Conservation (phyloP, 2,329 filamentous ascomycete genomes). For the Claviceps sp. region DNA sequence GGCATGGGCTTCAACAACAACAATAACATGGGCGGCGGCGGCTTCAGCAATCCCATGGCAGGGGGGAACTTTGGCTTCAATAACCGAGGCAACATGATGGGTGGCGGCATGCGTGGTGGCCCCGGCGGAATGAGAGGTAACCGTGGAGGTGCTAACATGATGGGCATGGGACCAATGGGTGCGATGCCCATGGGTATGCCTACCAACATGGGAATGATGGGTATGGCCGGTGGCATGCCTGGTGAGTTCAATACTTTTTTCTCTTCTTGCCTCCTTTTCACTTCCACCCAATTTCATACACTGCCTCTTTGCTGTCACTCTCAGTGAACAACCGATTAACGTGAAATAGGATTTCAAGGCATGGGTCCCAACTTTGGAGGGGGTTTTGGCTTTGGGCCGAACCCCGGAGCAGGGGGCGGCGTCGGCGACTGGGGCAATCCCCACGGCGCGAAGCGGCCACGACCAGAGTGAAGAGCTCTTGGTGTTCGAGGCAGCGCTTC, state of each 20-base stretch:
- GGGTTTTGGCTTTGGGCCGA: slow-evolving; percentile 49
- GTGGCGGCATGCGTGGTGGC: slow-evolving; percentile 34
- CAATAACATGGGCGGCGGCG: slow-evolving; percentile 29
- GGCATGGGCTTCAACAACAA: slow-evolving; percentile 34
- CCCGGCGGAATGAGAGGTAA: slow-evolving; percentile 36
- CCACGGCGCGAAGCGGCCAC: slow-evolving; percentile 65
- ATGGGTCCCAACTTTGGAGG: slow-evolving; percentile 61
- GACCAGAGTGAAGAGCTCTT: slow-evolving; percentile 44
- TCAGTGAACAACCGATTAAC: slow-evolving; percentile 10
- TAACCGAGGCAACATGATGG: slow-evolving; percentile 21
- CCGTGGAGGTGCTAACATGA: slow-evolving; percentile 39
- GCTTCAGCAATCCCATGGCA: slow-evolving; percentile 36
- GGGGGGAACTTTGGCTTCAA: slow-evolving; percentile 40
- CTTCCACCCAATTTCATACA: too few relatives aligned
- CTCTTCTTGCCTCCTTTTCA: too few relatives aligned
- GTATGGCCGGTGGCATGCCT: slow-evolving; percentile 26
- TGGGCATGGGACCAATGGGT: slow-evolving; percentile 33
- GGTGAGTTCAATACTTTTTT: slow-evolving; percentile 14
- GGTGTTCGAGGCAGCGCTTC: background rate
- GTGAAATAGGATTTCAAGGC: slow-evolving; percentile 46
- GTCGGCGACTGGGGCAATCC: slow-evolving; percentile 61
- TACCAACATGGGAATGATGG: slow-evolving; percentile 44
- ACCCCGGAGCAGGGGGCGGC: slow-evolving; percentile 27
- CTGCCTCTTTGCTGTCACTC: too few relatives aligned
- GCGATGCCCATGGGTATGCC: slow-evolving; percentile 44